Evolutionary conservation across 768 basidiomycete species (phyloP).

Genomic region (Nidula microcarpa): DNA sequence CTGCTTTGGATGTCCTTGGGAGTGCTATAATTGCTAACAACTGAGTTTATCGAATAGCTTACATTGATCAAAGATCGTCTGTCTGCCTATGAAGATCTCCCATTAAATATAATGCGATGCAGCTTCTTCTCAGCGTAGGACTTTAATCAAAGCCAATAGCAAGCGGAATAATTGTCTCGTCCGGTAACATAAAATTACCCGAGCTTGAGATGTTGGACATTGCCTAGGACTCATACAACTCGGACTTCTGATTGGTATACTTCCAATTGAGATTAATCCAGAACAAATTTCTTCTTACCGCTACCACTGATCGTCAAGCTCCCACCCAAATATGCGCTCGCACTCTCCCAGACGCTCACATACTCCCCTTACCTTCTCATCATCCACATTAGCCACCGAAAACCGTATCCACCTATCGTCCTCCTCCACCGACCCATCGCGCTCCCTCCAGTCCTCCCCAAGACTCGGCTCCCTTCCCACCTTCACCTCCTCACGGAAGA

Average conservation of each 20-base stretch:
- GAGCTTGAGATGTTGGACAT: no score
- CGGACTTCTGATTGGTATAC: no score
- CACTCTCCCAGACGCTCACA: conserved; percentile 45
- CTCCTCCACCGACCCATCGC: conserved; percentile 26
- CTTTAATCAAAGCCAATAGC: no score
- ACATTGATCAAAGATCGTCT: no score
- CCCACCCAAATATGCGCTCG: conserved; percentile 3
- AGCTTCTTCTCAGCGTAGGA: no score
- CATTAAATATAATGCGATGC: no score
- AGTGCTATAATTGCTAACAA: conserved; percentile 35
- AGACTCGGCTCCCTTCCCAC: conserved; percentile 25
- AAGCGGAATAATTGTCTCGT: no score
- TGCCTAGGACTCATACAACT: no score
- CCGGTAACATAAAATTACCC: no score
- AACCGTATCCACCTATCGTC: conserved; percentile 71
- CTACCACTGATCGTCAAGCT: background rate
- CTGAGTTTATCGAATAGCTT: background rate
- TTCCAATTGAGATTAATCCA: no score
- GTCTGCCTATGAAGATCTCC: no score
- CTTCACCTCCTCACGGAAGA: conserved; percentile 46
- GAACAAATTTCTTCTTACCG: no score
- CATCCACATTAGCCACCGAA: conserved; percentile 78
- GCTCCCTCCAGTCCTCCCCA: conserved; percentile 5
- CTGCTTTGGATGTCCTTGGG: conserved; percentile 40
- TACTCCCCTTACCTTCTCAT: conserved; percentile 49